Conservation (phyloP, 371 early-diverging fungal genomes). For the Apophysomyces elegans region DNA sequence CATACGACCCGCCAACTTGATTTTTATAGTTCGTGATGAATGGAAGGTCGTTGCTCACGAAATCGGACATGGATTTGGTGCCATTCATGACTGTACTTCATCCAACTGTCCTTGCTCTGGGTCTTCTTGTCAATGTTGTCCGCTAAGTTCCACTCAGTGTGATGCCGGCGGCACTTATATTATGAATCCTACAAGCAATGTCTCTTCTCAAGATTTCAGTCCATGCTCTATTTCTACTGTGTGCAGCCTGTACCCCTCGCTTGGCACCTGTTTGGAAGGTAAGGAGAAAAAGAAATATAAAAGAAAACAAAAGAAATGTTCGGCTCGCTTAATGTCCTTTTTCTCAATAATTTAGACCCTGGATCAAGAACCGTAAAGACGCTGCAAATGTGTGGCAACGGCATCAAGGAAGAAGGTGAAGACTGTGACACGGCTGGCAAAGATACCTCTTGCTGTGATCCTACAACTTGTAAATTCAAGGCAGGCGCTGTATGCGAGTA, state of each 20-base stretch:
- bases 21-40: constrained; percentile 66
- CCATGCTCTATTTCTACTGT: constrained; percentile 80
- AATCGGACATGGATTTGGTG: constrained; percentile 91
- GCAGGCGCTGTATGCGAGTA: constrained; percentile 77
- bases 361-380: constrained; percentile 51
- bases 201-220: constrained; percentile 70
- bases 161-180: constrained; percentile 78
- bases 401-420: constrained; percentile 88
- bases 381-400: constrained; percentile 90
- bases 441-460: constrained; percentile 85
- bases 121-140: constrained; percentile 68
- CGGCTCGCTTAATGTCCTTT: neutral
- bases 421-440: constrained; percentile 92
- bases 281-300: constrained; percentile 13
- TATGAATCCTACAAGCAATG: constrained; percentile 87
- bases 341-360: constrained; percentile 51
- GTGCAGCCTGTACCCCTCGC: constrained; percentile 57
- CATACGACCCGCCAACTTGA: neutral
- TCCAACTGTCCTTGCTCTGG: constrained; percentile 61
- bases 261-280: constrained; percentile 67
- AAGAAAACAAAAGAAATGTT: neutral
- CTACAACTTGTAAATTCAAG: constrained; percentile 80
- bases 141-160: constrained; percentile 63
- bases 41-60: constrained; percentile 98
- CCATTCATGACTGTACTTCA: constrained; percentile 72